Conservation (phyloP, 768 basidiomycete genomes). For the Leccinum barrowsii region DNA sequence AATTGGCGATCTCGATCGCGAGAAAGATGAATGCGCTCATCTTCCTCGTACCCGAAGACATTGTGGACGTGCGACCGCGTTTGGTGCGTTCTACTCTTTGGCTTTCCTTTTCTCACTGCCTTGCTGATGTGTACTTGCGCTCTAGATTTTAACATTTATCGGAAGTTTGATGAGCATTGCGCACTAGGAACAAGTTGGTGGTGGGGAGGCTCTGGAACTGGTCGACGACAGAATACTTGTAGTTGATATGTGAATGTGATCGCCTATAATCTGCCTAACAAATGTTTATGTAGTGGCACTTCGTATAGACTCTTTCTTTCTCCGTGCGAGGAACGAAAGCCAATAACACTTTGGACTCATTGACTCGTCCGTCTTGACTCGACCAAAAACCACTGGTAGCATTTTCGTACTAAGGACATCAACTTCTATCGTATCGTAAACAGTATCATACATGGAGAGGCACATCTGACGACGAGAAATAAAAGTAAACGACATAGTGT, state of each 20-base stretch:
- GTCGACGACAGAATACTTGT: neutral
- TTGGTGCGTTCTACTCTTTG: conserved; percentile 52
- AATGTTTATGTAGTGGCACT: neutral
- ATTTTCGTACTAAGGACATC: too few relatives aligned
- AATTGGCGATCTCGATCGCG: conserved; percentile 97
- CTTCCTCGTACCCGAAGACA: conserved; percentile 95
- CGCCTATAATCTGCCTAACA: neutral
- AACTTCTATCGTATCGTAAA: too few relatives aligned
- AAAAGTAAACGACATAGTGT: too few relatives aligned
- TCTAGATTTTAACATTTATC: conserved; percentile 90
- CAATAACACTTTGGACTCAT: too few relatives aligned
- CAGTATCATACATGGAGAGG: too few relatives aligned
- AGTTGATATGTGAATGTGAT: neutral
- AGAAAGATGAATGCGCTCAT: conserved; percentile 95
- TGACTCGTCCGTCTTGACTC: too few relatives aligned
- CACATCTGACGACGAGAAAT: too few relatives aligned
- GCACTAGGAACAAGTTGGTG: conserved; percentile 12
- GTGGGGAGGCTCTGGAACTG: neutral
- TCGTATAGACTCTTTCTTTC: neutral
- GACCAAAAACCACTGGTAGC: too few relatives aligned
- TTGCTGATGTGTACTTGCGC: neutral
- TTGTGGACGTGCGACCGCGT: conserved; percentile 89
- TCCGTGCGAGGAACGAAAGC: too few relatives aligned
- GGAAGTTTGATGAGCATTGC: conserved; percentile 85
- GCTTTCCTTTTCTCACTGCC: neutral